Conservation (phyloP, 2,329 filamentous ascomycete species). For the Truncatella angustata region DNA sequence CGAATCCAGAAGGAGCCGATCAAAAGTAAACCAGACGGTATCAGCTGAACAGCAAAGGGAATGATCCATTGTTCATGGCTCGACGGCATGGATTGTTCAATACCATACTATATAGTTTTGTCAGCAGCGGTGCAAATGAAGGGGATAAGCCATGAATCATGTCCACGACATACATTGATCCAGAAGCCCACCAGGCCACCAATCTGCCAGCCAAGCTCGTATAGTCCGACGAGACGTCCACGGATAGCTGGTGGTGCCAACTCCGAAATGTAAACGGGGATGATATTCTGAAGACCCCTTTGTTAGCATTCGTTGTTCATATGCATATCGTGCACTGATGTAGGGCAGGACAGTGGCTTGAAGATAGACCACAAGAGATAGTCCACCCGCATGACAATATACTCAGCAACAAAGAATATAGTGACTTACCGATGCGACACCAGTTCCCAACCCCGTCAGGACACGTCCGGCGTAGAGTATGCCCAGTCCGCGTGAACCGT, state of each 20-base stretch:
- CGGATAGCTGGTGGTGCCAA: conserved; percentile 50
- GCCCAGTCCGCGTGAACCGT: conserved; percentile 59
- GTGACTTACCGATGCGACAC: conserved; percentile 12
- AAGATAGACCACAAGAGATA: no score
- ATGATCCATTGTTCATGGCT: conserved; percentile 46
- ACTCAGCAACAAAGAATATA: background rate
- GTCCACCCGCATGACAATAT: no score
- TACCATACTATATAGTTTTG: conserved; percentile 23
- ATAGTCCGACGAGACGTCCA: conserved; percentile 53
- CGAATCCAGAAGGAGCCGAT: conserved; percentile 45
- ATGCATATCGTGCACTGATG: background rate
- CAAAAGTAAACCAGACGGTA: conserved; percentile 51
- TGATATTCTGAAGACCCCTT: conserved; percentile 33
- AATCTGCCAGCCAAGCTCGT: conserved; percentile 52
- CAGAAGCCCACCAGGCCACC: conserved; percentile 51
- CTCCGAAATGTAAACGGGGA: conserved; percentile 45
- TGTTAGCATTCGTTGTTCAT: background rate
- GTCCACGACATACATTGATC: conserved; percentile 31
- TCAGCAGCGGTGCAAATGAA: background rate
- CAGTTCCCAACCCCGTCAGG: conserved; percentile 47
- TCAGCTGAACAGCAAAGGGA: conserved; percentile 52
- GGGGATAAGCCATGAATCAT: background rate
- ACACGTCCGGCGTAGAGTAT: conserved; percentile 50
- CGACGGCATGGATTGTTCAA: conserved; percentile 28
- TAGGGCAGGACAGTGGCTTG: no score